Evolutionary conservation across 306 rosid genomes (phyloP).

Genomic region (Ochetophila trinervis): DNA sequence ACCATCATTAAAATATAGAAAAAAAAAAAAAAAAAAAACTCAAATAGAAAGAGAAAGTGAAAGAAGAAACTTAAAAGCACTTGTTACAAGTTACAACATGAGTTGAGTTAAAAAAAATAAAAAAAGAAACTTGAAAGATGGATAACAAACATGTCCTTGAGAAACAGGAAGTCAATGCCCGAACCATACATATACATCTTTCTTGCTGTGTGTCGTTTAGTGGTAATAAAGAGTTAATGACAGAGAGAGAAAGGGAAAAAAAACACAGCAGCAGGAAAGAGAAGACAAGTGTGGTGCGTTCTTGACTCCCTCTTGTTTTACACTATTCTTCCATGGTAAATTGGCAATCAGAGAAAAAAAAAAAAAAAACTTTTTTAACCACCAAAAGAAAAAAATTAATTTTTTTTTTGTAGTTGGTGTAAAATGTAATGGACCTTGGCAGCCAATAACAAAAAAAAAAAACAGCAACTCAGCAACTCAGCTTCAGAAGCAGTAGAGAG

Average conservation of each 20-base stretch:
- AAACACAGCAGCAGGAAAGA: slow-evolving; percentile 1
- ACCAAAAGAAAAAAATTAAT: neutral
- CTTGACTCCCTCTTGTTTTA: slow-evolving; percentile 82
- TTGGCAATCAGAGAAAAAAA: neutral
- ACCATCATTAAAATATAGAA: neutral
- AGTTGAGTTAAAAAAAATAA: neutral
- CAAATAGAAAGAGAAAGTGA: slow-evolving; percentile 22
- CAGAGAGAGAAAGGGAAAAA: neutral
- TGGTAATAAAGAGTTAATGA: neutral
- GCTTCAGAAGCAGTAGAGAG: slow-evolving; percentile 22
- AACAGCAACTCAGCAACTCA: slow-evolving; percentile 6
- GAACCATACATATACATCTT: slow-evolving; percentile 64
- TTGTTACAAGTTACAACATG: too few relatives aligned
- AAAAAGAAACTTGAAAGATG: slow-evolving; percentile 13
- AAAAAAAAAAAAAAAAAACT: slow-evolving; percentile 5
- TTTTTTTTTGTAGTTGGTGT: slow-evolving; percentile 44
- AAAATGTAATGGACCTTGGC: slow-evolving; percentile 52
- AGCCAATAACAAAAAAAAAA: slow-evolving; percentile 29
- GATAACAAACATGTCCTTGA: slow-evolving; percentile 25
- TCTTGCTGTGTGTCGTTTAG: slow-evolving; percentile 22
- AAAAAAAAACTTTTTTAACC: slow-evolving; percentile 1
- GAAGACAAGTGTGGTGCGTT: slow-evolving; percentile 75
- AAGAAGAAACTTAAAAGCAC: neutral
- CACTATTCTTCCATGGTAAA: neutral
- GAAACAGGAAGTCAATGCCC: slow-evolving; percentile 95